Percentiles rank a stretch among this genome's conserved stretches.
Conservation (phyloP, 1,284 basidiomycete genomes). For the Ganoderma boninense region DNA sequence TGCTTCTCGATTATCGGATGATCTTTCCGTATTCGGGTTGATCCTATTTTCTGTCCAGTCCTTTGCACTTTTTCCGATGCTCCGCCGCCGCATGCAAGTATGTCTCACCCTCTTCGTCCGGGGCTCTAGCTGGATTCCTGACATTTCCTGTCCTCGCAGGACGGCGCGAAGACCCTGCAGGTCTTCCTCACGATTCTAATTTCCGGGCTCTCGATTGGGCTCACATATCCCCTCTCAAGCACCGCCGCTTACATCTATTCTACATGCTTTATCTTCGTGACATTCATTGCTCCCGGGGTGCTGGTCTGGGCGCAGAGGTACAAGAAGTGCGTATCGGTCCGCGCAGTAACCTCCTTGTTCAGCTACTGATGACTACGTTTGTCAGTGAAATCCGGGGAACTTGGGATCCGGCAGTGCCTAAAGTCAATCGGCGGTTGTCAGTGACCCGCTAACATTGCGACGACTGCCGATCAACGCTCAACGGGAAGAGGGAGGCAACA, state of each 20-base stretch:
- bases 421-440: conserved; percentile 54
- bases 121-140: conserved; percentile 7
- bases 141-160: conserved; percentile 12
- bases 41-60: conserved; percentile 87
- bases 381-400: conserved; percentile 62
- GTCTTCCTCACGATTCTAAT: conserved; percentile 59
- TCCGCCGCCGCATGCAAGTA: conserved; percentile 84
- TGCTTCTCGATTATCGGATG: conserved; percentile 87
- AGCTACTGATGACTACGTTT: conserved; percentile 17
- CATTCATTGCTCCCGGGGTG: conserved; percentile 74
- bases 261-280: conserved; percentile 61
- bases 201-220: conserved; percentile 54
- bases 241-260: conserved; percentile 61
- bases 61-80: conserved; percentile 87
- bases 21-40: conserved; percentile 90
- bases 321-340: conserved; percentile 71
- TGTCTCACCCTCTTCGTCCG: conserved; percentile 30
- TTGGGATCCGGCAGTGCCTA: conserved; percentile 71
- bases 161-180: conserved; percentile 45
- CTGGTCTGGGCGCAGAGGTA: conserved; percentile 85
- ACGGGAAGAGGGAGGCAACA: conserved; percentile 3
- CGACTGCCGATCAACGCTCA: conserved; percentile 16
- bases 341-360: background rate
- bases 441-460: conserved; percentile 23
- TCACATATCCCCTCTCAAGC: conserved; percentile 62